Evolutionary conservation across 2,329 filamentous ascomycete genomes (phyloP).

Genomic region (Fusarium anthophilum): DNA sequence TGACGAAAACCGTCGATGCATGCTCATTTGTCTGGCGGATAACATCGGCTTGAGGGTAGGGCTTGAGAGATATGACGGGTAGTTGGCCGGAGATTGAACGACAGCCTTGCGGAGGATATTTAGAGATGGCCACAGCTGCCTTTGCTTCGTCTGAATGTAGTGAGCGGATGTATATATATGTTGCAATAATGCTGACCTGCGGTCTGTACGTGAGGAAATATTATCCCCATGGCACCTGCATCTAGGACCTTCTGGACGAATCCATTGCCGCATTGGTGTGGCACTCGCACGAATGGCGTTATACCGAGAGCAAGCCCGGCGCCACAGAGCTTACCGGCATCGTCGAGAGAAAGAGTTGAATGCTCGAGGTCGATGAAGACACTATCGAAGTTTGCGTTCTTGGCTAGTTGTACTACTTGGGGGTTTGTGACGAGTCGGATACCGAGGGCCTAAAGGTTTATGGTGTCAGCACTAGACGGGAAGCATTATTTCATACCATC

Average conservation of each 20-base stretch:
- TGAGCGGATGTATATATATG: neutral
- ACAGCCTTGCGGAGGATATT: neutral
- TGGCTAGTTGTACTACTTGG: neutral
- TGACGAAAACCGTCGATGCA: neutral
- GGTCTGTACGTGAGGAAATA: neutral
- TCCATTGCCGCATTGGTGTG: neutral
- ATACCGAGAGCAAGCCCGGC: neutral
- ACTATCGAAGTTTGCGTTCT: neutral
- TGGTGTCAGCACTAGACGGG: rapidly evolving
- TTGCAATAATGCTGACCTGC: neutral
- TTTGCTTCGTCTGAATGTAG: neutral
- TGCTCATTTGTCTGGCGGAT: neutral
- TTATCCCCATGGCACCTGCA: neutral
- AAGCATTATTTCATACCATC: rapidly evolving
- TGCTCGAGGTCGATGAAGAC: neutral
- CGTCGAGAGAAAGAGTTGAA: neutral
- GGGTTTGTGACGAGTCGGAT: neutral
- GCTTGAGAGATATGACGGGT: neutral
- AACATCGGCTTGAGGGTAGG: neutral
- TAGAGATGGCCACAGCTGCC: neutral
- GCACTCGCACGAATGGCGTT: neutral
- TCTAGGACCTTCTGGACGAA: neutral
- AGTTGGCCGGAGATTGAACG: neutral
- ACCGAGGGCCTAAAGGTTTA: neutral
- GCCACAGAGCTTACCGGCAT: neutral